Base-by-base conservation (phyloP, 192 early-diverging fungal genomes). In the Cladochytrium replicatum region DNA sequence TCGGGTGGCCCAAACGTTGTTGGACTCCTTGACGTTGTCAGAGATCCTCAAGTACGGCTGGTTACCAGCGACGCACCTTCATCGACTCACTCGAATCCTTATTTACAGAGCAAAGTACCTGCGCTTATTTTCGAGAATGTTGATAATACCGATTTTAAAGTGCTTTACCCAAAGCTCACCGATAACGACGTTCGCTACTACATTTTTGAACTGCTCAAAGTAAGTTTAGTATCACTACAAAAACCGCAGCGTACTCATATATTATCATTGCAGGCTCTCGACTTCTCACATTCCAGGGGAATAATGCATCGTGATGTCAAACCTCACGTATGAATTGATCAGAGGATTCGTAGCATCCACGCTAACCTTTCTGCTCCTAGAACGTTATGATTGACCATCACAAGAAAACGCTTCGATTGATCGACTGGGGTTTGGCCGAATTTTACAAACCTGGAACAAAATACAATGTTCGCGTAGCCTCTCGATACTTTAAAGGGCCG, bases 241-340 rank as follows among this genome's bases (percentile, higher is more conserved):
- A 27, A 4, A 15, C 38, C 8, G 41, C 39, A 4, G 21, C 25
- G 6, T 34, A 13, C 21, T 15, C 23, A 22, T 13, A 8, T 3
- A 11, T 32, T 7, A 11, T 17, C 39, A 32, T 9, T 34, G 5
- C 58, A 84, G 85, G 95, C 95, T 13, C 79, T 99, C 57, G 93
- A 99, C 50, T 99, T 87, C 55, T 93, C 89, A 63, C 95, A 99
- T 50, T 97, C 93, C 27, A 79, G 88, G 42, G 96, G 96, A 32
- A 99, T 99, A 61, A 99, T 99, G 89, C 96, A 99, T 64, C 84
- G 95, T 40, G 95, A 99, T 66, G 93, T 99, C 56, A 99, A 99
- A 66, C 96, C 96, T 19, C 93, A 75, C 52, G 64, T 67, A 38
- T n/a, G n/a, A n/a, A n/a, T n/a, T n/a, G n/a, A n/a, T n/a, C n/a